phyloP scores from a whole-genome alignment of 495 filamentous ascomycete genomes.

The Cercophora scortea region DNA sequence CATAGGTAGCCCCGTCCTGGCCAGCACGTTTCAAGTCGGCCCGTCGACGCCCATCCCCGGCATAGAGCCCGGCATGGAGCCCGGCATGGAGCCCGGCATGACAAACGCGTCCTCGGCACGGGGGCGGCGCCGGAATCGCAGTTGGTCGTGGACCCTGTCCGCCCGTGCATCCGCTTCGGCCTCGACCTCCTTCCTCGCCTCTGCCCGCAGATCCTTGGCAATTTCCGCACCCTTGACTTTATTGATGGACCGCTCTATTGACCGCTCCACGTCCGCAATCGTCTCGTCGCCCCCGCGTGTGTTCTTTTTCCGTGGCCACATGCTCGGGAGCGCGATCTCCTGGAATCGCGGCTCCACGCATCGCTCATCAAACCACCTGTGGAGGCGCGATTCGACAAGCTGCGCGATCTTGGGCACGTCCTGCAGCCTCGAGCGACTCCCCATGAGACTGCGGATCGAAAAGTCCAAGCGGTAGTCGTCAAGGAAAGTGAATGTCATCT shows the following conservation, averaged over 20 bases:
- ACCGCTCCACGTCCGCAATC: constrained; percentile 32
- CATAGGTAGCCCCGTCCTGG: background rate
- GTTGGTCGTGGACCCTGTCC: constrained; percentile 26
- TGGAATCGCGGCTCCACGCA: constrained; percentile 94
- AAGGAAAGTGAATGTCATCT: constrained; percentile 88
- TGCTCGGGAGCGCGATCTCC: constrained; percentile 82
- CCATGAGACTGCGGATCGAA: constrained; percentile 83
- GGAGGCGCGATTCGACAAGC: constrained; percentile 80
- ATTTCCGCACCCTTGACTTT: constrained; percentile 43
- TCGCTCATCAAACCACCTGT: constrained; percentile 95
- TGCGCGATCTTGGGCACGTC: constrained; percentile 98
- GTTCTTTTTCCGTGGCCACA: constrained; percentile 88
- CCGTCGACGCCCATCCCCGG: constrained; percentile 16
- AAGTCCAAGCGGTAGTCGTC: constrained; percentile 94
- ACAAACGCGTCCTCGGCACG: constrained; percentile 26
- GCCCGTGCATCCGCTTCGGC: constrained; percentile 31
- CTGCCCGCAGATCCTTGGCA: constrained; percentile 36
- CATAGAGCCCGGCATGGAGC: constrained; percentile 15
- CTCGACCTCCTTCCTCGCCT: constrained; percentile 37
- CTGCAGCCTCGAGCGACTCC: constrained; percentile 79
- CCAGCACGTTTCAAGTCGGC: constrained; percentile 8
- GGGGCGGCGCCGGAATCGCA: constrained; percentile 30
- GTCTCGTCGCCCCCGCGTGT: constrained; percentile 57
- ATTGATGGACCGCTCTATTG: constrained; percentile 32
- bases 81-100: constrained; percentile 25